A percentile compares a stretch with the other conserved stretches of the same genome.
These are phyloP conservation scores for Bolboschoenus planiculmis DNA, from an alignment of 176 grass and related monocot species.

Conservation along the genomic window DNA sequence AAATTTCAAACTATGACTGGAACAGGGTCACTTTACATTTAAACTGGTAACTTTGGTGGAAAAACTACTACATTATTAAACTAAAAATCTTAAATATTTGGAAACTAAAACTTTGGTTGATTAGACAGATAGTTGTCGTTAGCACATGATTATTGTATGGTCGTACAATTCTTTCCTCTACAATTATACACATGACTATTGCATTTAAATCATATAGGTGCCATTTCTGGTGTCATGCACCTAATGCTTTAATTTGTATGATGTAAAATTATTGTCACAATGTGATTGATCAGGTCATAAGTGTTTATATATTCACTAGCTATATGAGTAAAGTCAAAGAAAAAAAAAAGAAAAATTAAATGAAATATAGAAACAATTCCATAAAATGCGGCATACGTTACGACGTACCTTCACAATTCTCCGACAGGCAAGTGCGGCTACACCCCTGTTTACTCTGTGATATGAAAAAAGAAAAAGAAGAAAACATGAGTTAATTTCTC, in stretches of 20 bases:
- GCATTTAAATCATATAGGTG: not conserved
- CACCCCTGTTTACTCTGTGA: conserved; percentile 53
- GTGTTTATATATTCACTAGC: not conserved
- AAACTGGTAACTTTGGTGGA: not conserved
- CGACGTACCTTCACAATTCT: conserved; percentile 45
- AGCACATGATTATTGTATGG: not conserved
- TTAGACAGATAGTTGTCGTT: not conserved
- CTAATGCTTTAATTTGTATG: not conserved
- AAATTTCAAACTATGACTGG: not conserved
- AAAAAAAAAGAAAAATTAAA: not conserved
- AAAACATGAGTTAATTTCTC: not conserved
- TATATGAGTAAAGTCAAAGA: not conserved
- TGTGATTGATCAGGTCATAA: not conserved
- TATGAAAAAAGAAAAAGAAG: not conserved
- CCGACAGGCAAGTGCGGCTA: conserved; percentile 65
- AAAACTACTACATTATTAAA: not conserved
- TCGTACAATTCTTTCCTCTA: not conserved
- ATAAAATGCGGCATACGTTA: conserved; percentile 22
- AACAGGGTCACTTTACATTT: not conserved
- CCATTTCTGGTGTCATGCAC: not conserved
- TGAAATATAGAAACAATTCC: not conserved
- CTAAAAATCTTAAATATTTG: not conserved
- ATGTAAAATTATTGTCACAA: not conserved
- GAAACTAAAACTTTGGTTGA: not conserved
- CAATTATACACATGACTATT: not conserved